phyloP scores from a whole-genome alignment of 2,329 filamentous ascomycete species.

The Diaporthe sp. region DNA sequence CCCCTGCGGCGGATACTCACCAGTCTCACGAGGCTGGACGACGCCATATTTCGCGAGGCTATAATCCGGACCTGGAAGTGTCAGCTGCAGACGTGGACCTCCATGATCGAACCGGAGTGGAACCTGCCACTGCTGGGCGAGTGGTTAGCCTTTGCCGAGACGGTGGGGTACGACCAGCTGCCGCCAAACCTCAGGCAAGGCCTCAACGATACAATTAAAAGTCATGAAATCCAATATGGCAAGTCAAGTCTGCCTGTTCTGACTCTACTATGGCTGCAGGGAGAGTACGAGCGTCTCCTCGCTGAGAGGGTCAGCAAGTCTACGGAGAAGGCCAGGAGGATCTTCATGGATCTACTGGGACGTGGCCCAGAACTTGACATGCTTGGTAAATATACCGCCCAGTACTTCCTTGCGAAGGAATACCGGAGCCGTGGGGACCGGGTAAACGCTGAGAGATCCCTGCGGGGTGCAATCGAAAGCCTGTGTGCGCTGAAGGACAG shows the following conservation, averaged over 20 bases:
- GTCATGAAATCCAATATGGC: not conserved
- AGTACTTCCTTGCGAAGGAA: slow-evolving; percentile 7
- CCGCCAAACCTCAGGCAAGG: not conserved
- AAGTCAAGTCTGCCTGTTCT: not conserved
- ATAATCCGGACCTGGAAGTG: not conserved
- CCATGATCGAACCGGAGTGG: not conserved
- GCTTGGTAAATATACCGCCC: not conserved
- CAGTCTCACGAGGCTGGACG: not conserved
- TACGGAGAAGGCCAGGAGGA: not conserved
- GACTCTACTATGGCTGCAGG: not conserved
- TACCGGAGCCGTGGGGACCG: not conserved
- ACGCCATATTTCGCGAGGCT: not conserved
- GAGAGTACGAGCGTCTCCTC: not conserved
- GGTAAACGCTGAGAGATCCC: not conserved
- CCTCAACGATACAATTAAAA: not conserved
- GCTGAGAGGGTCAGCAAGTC: not conserved
- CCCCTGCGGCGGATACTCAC: not conserved
- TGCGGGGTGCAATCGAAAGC: not conserved
- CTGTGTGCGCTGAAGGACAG: not conserved
- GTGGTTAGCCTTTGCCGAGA: slow-evolving; percentile 8
- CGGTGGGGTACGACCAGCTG: not conserved
- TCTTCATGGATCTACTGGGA: not conserved
- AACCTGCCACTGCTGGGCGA: not conserved
- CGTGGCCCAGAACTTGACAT: not conserved
- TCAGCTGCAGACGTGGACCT: slow-evolving; percentile 3